Base-by-base conservation (phyloP, 371 early-diverging fungal genomes). In the Capillidium heterosporum region DNA sequence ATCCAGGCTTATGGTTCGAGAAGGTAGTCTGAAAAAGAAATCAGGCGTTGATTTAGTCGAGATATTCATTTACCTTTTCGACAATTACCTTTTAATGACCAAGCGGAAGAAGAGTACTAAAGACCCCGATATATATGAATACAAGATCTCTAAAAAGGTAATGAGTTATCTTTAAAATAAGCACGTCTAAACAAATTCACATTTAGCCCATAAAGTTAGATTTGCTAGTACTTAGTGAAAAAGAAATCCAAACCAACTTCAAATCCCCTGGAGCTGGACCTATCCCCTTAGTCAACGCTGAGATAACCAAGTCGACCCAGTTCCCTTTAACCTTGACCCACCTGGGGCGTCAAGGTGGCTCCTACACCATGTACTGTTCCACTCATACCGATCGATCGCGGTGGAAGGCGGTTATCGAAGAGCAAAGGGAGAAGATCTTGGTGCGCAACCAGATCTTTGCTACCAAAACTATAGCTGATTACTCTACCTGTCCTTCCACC, bases 61-160 rank as follows among this genome's bases (percentile, higher is more conserved):
- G 24, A 59, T 91, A 15, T 71, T 72, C 43, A 78, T 91, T 19
- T 85, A 85, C 62, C 65, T 93, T 29, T 77, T 95, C 42, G 95
- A 95, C 61, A 87, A 91, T 64, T 76, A 74, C 56, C 65, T 95
- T 17, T 62, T 95, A 15, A 69, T 93, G 64, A 76, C 86, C 41
- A 85, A 84, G 62, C 68, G 71, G 39, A 73, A 76, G 70, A 67
- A 74, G 58, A 67, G 26, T 27, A 13, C 67, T 52, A 47, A 66
- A 62, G 59, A 79, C 56, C 65, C 66, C 50, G 73, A 82, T 65
- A 62, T 72, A 63, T 65, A 74, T 63, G 73, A 76, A 52, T 84
- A 77, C 66, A 82, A 83, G 59, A 71, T 85, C 10, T 72, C 71
- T 59, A 71, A 76, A 62, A 60, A 63, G 52, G 71, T 70, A 59